These are phyloP conservation scores for Apiospora saccharicola DNA, from an alignment of 2,329 filamentous ascomycete genomes.

Conservation along the genomic window DNA sequence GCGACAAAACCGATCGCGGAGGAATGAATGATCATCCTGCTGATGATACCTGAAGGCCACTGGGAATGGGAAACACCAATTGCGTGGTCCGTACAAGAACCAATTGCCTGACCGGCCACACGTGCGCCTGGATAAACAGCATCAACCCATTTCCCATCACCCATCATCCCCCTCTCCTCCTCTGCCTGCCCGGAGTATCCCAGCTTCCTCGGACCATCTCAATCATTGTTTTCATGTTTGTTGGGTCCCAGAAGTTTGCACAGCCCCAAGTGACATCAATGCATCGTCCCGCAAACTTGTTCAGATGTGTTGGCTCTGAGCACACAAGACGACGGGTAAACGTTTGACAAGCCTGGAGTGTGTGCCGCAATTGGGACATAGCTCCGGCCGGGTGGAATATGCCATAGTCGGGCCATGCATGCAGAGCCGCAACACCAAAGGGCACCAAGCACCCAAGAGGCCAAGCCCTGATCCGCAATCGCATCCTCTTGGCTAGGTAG, in stretches of 20 bases:
- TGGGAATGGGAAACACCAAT: not conserved
- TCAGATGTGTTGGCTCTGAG: not conserved
- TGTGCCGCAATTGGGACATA: not conserved
- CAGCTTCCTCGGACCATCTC: not conserved
- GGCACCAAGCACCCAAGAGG: not conserved
- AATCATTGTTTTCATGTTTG: not conserved
- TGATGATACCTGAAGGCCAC: not conserved
- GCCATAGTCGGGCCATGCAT: not conserved
- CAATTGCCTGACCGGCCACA: not conserved
- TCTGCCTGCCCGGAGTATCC: not conserved
- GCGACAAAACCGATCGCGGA: not conserved
- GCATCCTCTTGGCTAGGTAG: conserved; percentile 6
- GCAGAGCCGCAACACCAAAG: not conserved
- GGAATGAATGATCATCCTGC: not conserved
- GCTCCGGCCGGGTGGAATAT: not conserved
- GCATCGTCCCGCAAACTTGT: not conserved
- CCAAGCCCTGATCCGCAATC: not conserved
- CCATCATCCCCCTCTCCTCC: not conserved
- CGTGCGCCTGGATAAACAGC: not conserved
- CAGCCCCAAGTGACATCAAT: conserved; percentile 20
- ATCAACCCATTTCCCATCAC: not conserved
- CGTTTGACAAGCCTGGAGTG: conserved; percentile 14
- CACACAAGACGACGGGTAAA: not conserved
- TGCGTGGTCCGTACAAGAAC: not conserved
- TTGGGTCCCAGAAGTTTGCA: not conserved